A percentile compares a stretch with the other conserved stretches of the same genome.
phyloP scores from a whole-genome alignment of 2,329 filamentous ascomycete genomes.

The Leptographium flavum region DNA sequence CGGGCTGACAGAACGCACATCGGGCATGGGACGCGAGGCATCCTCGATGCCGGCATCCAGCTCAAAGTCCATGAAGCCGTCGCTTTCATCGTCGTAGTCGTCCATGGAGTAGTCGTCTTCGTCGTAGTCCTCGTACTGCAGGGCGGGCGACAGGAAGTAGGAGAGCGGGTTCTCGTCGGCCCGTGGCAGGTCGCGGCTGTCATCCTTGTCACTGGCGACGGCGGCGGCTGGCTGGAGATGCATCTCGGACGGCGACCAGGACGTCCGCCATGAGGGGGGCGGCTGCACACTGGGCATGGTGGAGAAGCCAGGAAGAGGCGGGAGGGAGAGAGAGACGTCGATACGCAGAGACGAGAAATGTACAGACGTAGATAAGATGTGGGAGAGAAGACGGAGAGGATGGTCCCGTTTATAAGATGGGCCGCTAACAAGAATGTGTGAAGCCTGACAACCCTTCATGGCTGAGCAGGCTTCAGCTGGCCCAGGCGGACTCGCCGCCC shows the following conservation, averaged over 20 bases:
- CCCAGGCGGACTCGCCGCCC: no score
- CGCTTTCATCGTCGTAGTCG: conserved; percentile 21
- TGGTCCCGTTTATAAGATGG: not conserved
- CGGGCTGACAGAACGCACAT: conserved; percentile 41
- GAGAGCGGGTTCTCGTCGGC: conserved; percentile 39
- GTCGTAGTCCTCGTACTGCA: conserved; percentile 20
- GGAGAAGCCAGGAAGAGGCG: not conserved
- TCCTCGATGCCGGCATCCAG: conserved; percentile 46
- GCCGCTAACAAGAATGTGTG: no score
- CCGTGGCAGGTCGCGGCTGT: conserved; percentile 16
- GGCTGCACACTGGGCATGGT: not conserved
- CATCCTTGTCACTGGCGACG: conserved; percentile 28
- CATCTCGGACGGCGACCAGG: conserved; percentile 38
- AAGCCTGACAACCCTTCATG: no score
- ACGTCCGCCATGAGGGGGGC: conserved; percentile 20
- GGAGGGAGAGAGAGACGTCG: not conserved
- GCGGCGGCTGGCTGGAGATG: conserved; percentile 28
- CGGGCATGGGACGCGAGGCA: conserved; percentile 26
- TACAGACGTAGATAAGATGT: not conserved
- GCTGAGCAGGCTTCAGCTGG: no score
- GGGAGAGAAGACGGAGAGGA: not conserved
- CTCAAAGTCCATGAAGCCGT: conserved; percentile 30
- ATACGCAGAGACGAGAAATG: not conserved
- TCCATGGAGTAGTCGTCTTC: conserved; percentile 19
- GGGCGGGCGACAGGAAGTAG: conserved; percentile 40